Evolutionary conservation across 495 filamentous ascomycete species (phyloP).

Genomic region (Corynascus novoguineensis): DNA sequence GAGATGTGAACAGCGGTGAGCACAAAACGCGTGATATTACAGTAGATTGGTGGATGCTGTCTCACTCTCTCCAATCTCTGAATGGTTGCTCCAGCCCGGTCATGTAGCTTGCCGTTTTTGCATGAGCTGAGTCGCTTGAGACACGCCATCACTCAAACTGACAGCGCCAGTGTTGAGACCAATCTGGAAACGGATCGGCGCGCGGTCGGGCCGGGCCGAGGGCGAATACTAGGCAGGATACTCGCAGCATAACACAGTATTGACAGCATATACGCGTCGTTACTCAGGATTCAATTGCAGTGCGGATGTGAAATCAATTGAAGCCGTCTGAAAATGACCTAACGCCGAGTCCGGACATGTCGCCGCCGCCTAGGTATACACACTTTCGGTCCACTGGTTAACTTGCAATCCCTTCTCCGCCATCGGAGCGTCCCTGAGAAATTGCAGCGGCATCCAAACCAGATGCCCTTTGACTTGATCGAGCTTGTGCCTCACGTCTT

Average conservation of each 20-base stretch:
- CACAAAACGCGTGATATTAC: no score
- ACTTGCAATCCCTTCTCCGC: constrained; percentile 70
- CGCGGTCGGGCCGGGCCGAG: neutral
- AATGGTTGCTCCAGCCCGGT: neutral
- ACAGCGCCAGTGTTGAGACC: no score
- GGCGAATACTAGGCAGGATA: neutral
- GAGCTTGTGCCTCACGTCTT: constrained; percentile 68
- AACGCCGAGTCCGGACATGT: neutral
- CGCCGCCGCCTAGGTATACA: constrained; percentile 34
- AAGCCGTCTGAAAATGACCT: neutral
- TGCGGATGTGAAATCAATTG: neutral
- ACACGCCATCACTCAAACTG: neutral
- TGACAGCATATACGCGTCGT: neutral
- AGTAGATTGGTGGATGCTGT: neutral
- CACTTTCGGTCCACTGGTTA: constrained; percentile 46
- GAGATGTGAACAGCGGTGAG: neutral
- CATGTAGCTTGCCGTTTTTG: neutral
- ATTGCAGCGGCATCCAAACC: constrained; percentile 92
- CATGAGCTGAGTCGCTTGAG: constrained; percentile 7
- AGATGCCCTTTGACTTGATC: constrained; percentile 80
- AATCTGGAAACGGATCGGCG: neutral
- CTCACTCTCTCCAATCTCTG: neutral
- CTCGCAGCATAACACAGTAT: neutral
- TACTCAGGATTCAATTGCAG: neutral
- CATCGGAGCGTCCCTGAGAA: constrained; percentile 79